Evolutionary conservation across 1,139 yeast species (phyloP).

Genomic region (Nakaseomyces glabratus): DNA sequence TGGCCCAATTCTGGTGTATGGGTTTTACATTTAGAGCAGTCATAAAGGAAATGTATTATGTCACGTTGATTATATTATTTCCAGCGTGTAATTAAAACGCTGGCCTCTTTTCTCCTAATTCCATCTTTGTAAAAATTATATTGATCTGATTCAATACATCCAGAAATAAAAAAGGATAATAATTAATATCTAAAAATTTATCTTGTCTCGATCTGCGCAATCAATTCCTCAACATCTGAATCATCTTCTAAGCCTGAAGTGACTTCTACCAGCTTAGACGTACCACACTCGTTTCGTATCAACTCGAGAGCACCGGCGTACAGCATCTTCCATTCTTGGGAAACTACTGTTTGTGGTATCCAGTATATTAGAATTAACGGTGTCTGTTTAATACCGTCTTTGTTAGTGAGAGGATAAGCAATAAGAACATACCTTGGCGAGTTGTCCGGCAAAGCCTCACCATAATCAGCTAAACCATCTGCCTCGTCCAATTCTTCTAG

Average conservation of each 20-base stretch:
- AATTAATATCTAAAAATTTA: too few species aligned
- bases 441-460: conserved; percentile 75
- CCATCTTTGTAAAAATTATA: too few species aligned
- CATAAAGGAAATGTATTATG: too few species aligned
- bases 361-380: conserved; percentile 78
- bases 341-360: conserved; percentile 70
- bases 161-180: too few species aligned
- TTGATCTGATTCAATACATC: too few species aligned
- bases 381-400: conserved; percentile 63
- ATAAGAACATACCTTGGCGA: conserved; percentile 66
- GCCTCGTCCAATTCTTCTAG: conserved; percentile 36
- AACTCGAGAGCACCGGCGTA: conserved; percentile 86
- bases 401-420: conserved; percentile 62
- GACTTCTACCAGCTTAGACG: conserved; percentile 29
- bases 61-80: too few species aligned
- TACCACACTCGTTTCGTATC: conserved; percentile 66
- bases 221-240: conserved; percentile 27
- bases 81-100: too few species aligned
- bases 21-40: too few species aligned
- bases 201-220: conserved; percentile 17
- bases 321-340: conserved; percentile 71
- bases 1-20: too few species aligned
- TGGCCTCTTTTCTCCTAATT: too few species aligned
- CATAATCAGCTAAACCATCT: conserved; percentile 43
- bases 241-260: conserved; percentile 30